Evolutionary conservation across 352 stramenopile genomes (phyloP).

Genomic region (Globisporangium abappressorium): DNA sequence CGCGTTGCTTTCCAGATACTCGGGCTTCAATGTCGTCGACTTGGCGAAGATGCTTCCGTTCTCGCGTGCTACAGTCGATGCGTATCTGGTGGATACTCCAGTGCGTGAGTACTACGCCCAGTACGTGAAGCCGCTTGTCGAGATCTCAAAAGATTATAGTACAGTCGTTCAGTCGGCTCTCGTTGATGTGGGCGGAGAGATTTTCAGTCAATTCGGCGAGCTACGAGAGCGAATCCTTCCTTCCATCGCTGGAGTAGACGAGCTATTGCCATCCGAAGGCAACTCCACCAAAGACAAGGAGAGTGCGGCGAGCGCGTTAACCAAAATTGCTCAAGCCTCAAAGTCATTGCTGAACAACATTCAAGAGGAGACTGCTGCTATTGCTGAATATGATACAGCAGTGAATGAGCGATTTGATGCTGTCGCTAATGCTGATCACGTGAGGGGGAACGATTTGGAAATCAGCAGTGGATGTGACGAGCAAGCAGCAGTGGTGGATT

Average conservation of each 20-base stretch:
- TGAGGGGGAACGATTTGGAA: not conserved
- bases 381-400: not conserved
- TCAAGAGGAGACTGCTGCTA: not conserved
- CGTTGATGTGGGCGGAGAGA: constrained; percentile 10
- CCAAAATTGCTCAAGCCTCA: constrained; percentile 32
- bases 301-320: constrained; percentile 22
- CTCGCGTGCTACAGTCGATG: constrained; percentile 19
- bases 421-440: not conserved
- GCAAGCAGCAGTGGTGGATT: not conserved
- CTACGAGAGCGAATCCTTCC: not conserved
- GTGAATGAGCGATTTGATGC: not conserved
- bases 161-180: constrained; percentile 30
- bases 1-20: constrained; percentile 24
- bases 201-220: not conserved
- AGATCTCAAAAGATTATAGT: constrained; percentile 24
- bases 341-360: constrained; percentile 23
- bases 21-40: constrained; percentile 19
- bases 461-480: not conserved
- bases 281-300: not conserved
- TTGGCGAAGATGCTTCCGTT: constrained; percentile 39
- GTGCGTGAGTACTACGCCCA: constrained; percentile 29
- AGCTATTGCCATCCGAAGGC: not conserved
- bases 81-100: constrained; percentile 5
- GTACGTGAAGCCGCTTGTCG: constrained; percentile 40
- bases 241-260: not conserved